A percentile compares a stretch with the other conserved stretches of the same genome.
phyloP scores from a whole-genome alignment of 768 basidiomycete genomes.

The Collybia mongolica region DNA sequence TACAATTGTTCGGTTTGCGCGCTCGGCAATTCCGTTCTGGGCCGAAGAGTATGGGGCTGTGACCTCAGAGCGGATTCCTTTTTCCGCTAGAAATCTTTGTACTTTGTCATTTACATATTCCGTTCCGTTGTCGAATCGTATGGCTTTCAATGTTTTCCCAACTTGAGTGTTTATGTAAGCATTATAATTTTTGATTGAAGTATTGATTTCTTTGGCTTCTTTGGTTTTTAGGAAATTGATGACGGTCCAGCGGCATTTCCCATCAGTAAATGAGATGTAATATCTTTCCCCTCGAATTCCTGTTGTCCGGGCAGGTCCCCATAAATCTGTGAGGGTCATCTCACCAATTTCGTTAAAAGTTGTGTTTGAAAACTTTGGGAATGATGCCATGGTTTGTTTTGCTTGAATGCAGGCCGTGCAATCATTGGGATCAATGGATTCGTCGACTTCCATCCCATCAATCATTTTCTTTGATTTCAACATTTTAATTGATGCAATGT shows the following conservation, averaged over 20 bases:
- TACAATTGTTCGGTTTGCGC: neutral
- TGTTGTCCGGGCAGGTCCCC: neutral
- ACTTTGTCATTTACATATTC: neutral
- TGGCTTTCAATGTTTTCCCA: neutral
- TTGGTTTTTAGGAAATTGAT: neutral
- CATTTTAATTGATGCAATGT: slow-evolving; percentile 17
- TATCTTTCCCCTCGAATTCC: neutral
- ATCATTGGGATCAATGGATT: slow-evolving; percentile 18
- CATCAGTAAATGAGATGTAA: neutral
- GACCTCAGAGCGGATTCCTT: neutral
- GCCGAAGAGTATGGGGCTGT: neutral
- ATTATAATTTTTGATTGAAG: neutral
- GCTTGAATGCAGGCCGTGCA: slow-evolving; percentile 22
- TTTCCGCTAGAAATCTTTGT: neutral
- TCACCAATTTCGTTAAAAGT: neutral
- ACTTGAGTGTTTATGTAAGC: neutral
- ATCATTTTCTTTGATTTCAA: slow-evolving; percentile 23
- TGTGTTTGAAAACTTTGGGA: neutral
- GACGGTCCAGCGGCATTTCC: slow-evolving; percentile 6
- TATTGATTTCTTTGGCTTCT: neutral
- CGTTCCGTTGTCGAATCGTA: neutral
- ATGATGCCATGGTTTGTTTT: slow-evolving; percentile 9
- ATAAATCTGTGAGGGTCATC: neutral
- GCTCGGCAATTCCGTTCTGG: slow-evolving; percentile 6
- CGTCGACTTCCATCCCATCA: slow-evolving; percentile 15